A percentile compares a stretch with the other conserved stretches of the same genome.
Evolutionary conservation across 1,139 yeast genomes (phyloP).

Genomic region (Zygoascus meyerae): DNA sequence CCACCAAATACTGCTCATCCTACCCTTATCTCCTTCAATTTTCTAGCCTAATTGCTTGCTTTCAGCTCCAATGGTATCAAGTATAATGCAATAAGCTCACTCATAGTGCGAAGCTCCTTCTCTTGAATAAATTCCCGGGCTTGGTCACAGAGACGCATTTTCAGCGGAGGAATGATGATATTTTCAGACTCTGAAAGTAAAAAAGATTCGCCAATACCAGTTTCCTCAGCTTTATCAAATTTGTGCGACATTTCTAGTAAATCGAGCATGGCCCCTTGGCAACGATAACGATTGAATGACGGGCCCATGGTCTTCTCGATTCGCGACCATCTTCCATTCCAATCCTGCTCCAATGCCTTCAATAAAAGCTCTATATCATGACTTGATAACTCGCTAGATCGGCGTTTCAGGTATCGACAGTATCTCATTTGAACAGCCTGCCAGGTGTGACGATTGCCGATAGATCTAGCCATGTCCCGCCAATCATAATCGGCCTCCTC

Average conservation of each 20-base stretch:
- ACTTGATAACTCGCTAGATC: conserved; percentile 33
- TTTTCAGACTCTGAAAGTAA: conserved; percentile 8
- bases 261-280: conserved; percentile 8
- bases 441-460: conserved; percentile 37
- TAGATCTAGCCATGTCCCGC: conserved; percentile 35
- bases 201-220: neutral
- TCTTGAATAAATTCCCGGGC: conserved; percentile 1
- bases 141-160: neutral
- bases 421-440: conserved; percentile 43
- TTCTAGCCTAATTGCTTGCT: too few species aligned
- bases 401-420: conserved; percentile 35
- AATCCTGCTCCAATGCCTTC: conserved; percentile 33
- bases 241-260: conserved; percentile 8
- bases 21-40: too few species aligned
- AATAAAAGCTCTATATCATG: conserved; percentile 31
- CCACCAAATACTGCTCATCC: too few species aligned
- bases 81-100: conserved; percentile 11
- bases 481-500: conserved; percentile 36
- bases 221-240: neutral
- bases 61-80: neutral
- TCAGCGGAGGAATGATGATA: conserved; percentile 6
- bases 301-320: conserved; percentile 29
- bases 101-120: conserved; percentile 1
- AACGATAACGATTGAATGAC: conserved; percentile 19
- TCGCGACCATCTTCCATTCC: conserved; percentile 40